These are phyloP conservation scores for Sclerotinia sclerotiorum DNA, from an alignment of 2,329 filamentous ascomycete genomes.

Conservation along the genomic window DNA sequence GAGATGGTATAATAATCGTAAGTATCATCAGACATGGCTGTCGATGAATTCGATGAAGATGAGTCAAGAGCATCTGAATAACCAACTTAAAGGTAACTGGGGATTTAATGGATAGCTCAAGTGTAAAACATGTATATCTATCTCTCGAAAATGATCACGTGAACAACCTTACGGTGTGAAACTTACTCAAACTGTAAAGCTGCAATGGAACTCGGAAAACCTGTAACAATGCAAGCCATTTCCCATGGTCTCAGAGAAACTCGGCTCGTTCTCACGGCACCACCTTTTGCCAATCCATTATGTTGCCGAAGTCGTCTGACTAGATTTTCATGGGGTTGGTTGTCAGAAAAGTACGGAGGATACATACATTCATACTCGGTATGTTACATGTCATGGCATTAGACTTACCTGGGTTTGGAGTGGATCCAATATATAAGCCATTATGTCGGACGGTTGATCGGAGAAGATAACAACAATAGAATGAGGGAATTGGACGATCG, in stretches of 20 bases:
- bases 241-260: conserved; percentile 78
- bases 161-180: background rate
- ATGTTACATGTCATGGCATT: too few species aligned
- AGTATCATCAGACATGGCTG: too few species aligned
- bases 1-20: background rate
- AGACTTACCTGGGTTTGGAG: conserved; percentile 66
- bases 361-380: too few species aligned
- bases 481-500: conserved; percentile 67
- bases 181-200: conserved; percentile 90
- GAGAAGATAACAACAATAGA: conserved; percentile 92
- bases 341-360: background rate
- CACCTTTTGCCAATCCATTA: conserved; percentile 81
- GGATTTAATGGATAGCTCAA: background rate
- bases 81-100: too few species aligned
- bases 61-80: background rate
- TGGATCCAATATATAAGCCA: conserved; percentile 83
- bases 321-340: conserved; percentile 18
- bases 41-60: background rate
- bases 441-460: conserved; percentile 74
- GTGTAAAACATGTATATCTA: background rate
- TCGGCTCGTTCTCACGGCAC: conserved; percentile 73
- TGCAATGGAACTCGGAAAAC: conserved; percentile 82
- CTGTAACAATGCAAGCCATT: conserved; percentile 81
- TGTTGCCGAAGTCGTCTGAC: conserved; percentile 83
- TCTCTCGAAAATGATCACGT: background rate